Evolutionary conservation across 2,329 filamentous ascomycete genomes (phyloP).

Genomic region (Fusarium udum): DNA sequence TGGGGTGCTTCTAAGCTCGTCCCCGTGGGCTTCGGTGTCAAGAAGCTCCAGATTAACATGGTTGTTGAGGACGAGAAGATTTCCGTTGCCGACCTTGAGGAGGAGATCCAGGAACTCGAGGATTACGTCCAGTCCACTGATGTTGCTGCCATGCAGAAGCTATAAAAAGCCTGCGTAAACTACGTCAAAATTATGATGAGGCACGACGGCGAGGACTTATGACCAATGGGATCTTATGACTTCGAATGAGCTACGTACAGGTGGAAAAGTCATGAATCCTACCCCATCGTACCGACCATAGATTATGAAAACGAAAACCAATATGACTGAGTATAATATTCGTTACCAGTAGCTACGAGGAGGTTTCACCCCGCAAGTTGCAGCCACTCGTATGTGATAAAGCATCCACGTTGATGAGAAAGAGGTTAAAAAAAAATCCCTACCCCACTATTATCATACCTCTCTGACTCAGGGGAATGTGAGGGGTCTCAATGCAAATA

Average conservation of each 20-base stretch:
- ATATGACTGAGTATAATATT: slow-evolving; percentile 7
- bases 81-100: slow-evolving; percentile 85
- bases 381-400: background rate
- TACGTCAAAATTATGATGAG: slow-evolving; percentile 44
- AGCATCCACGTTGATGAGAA: background rate
- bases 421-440: background rate
- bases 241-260: slow-evolving; percentile 40
- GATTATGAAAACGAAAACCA: slow-evolving; percentile 36
- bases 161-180: slow-evolving; percentile 64
- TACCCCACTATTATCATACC: slow-evolving; percentile 8
- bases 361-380: background rate
- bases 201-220: slow-evolving; percentile 47
- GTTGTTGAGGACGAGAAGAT: slow-evolving; percentile 98
- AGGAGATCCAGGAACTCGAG: slow-evolving; percentile 83
- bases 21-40: slow-evolving; percentile 95
- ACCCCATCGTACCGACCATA: slow-evolving; percentile 38
- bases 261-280: slow-evolving; percentile 39
- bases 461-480: background rate
- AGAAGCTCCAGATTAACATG: slow-evolving; percentile 98
- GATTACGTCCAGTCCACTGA: slow-evolving; percentile 97
- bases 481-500: slow-evolving; percentile 32
- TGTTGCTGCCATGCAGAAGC: slow-evolving; percentile 89
- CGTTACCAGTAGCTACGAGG: background rate
- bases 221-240: slow-evolving; percentile 40
- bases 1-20: slow-evolving; percentile 95